Evolutionary conservation across 305 asterid species (phyloP).

Genomic region (Fraxinus greggii): DNA sequence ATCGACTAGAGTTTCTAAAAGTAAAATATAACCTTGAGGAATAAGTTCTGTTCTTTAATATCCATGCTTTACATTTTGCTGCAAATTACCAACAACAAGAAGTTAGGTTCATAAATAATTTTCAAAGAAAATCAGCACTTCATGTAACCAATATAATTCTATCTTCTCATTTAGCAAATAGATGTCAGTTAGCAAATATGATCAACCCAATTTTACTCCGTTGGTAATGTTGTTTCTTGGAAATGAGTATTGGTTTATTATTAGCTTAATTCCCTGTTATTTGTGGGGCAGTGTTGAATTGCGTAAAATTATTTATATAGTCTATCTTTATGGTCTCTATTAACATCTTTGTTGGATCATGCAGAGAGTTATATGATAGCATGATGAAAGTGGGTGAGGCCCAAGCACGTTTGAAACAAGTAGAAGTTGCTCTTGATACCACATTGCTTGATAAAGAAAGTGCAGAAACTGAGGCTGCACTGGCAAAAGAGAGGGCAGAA

Average conservation of each 20-base stretch:
- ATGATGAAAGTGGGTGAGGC: conserved; percentile 71
- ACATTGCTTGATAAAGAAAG: conserved; percentile 67
- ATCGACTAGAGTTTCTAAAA: conserved; percentile 11
- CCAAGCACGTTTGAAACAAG: conserved; percentile 59
- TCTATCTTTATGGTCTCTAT: conserved; percentile 19
- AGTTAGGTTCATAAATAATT: neutral
- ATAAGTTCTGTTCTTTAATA: neutral
- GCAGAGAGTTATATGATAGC: conserved; percentile 75
- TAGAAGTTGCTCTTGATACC: conserved; percentile 67
- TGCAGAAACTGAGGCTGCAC: conserved; percentile 65
- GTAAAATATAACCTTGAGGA: conserved; percentile 13
- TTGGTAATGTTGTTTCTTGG: neutral
- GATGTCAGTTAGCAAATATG: conserved; percentile 11
- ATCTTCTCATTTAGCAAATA: conserved; percentile 2
- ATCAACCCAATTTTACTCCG: neutral
- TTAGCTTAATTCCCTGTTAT: neutral
- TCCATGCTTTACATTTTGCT: conserved; percentile 12
- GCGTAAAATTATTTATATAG: conserved; percentile 19
- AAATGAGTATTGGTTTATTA: conserved; percentile 1
- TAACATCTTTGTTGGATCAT: conserved; percentile 27
- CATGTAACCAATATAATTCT: conserved; percentile 20
- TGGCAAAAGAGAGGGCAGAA: conserved; percentile 66
- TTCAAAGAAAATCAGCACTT: conserved; percentile 14
- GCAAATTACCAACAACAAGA: neutral
- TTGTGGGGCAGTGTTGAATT: conserved; percentile 25